Conservation (phyloP, 2,329 filamentous ascomycete genomes). For the Pyrenochaeta sp. region DNA sequence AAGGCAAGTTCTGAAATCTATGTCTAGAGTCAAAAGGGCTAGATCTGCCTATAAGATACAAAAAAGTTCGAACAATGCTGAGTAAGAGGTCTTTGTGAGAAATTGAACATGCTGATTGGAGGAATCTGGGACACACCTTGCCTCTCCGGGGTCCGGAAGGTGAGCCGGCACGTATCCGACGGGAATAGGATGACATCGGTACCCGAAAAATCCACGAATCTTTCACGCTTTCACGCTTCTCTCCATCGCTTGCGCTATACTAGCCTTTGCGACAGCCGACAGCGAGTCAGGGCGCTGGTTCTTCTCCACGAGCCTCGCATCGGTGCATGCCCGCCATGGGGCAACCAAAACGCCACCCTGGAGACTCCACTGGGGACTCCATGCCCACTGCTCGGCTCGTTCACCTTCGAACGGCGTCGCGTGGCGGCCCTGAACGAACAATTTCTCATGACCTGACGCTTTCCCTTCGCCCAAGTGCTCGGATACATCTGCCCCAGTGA, state of each 20-base stretch:
- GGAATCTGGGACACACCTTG: no score
- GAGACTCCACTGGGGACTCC: slow-evolving; percentile 28
- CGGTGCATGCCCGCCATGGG: slow-evolving; percentile 19
- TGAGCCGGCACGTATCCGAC: no score
- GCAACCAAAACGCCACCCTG: slow-evolving; percentile 19
- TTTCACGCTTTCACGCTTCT: no score
- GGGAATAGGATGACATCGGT: no score
- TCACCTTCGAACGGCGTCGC: slow-evolving; percentile 9
- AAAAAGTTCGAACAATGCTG: no score
- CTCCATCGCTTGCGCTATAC: not conserved
- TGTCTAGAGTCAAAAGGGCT: no score
- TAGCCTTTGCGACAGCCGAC: slow-evolving; percentile 22
- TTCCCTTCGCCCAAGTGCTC: slow-evolving; percentile 13
- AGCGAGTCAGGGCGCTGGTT: slow-evolving; percentile 1
- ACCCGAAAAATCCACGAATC: no score
- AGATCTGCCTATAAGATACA: no score
- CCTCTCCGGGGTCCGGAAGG: no score
- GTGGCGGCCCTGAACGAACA: slow-evolving; percentile 8
- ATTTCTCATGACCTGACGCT: slow-evolving; percentile 13
- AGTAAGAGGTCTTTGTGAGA: no score
- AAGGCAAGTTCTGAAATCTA: no score
- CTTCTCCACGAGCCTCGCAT: slow-evolving; percentile 14
- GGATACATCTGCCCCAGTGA: slow-evolving; percentile 19
- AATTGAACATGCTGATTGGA: no score
- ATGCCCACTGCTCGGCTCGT: slow-evolving; percentile 4